Percentiles rank a stretch among this genome's conserved stretches.
These are phyloP conservation scores for Fusarium sp. DNA, from an alignment of 2,329 filamentous ascomycete genomes.

Conservation along the genomic window DNA sequence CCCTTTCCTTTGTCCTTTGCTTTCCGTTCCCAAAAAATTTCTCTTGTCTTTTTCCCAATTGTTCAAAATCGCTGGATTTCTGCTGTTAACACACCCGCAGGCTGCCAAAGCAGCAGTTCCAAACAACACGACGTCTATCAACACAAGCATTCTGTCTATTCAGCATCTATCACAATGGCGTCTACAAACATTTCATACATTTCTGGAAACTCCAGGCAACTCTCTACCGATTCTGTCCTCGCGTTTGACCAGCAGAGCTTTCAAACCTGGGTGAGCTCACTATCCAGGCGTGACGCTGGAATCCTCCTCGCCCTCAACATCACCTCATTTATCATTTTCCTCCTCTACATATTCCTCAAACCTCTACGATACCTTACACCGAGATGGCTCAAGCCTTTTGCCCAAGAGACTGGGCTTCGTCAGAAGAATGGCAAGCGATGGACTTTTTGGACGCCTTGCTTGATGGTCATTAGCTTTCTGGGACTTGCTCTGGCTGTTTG, in stretches of 20 bases:
- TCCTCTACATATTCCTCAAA: slow-evolving; percentile 45
- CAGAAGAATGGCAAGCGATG: slow-evolving; percentile 46
- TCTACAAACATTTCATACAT: slow-evolving; percentile 17
- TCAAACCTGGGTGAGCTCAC: slow-evolving; percentile 7
- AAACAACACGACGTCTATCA: not conserved
- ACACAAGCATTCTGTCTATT: not conserved
- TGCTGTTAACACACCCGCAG: not conserved
- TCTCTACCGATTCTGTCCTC: not conserved
- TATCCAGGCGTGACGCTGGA: slow-evolving; percentile 20
- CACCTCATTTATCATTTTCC: slow-evolving; percentile 45
- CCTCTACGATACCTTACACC: slow-evolving; percentile 49
- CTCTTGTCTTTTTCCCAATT: not conserved
- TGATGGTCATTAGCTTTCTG: slow-evolving; percentile 48
- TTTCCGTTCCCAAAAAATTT: not conserved
- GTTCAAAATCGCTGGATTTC: not conserved
- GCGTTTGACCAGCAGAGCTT: not conserved
- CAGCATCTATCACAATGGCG: not conserved
- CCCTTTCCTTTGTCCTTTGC: not conserved
- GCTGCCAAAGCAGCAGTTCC: not conserved
- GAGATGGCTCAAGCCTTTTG: slow-evolving; percentile 58
- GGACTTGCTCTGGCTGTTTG: slow-evolving; percentile 52
- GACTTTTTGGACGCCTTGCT: slow-evolving; percentile 54
- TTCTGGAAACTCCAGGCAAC: slow-evolving; percentile 23
- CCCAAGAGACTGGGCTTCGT: slow-evolving; percentile 50
- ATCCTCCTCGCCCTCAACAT: slow-evolving; percentile 38